phyloP scores from a whole-genome alignment of 2,329 filamentous ascomycete species.

The Sclerotiophoma versabilis region DNA sequence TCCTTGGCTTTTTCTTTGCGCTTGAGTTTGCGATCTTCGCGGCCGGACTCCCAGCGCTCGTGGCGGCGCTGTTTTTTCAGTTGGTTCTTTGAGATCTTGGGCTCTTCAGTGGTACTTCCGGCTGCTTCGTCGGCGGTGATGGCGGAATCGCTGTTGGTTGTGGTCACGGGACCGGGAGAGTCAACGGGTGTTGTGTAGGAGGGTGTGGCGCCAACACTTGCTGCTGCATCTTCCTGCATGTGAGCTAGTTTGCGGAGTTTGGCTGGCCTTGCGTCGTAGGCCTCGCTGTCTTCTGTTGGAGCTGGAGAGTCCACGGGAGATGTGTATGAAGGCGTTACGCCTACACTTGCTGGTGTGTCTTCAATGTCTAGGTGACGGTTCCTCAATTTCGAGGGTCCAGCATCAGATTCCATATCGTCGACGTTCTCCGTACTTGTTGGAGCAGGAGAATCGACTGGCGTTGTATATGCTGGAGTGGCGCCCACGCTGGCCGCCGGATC shows the following conservation, averaged over 20 bases:
- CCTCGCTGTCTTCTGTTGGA: slow-evolving; percentile 11
- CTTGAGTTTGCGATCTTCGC: slow-evolving; percentile 63
- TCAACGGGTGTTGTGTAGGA: slow-evolving; percentile 20
- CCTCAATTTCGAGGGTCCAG: slow-evolving; percentile 5
- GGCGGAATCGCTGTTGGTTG: slow-evolving; percentile 20
- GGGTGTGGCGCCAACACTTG: slow-evolving; percentile 18
- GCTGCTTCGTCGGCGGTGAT: slow-evolving; percentile 9
- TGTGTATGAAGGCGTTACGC: slow-evolving; percentile 14
- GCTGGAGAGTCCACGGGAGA: slow-evolving; percentile 15
- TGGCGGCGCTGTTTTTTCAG: slow-evolving; percentile 78
- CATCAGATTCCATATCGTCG: slow-evolving; percentile 2
- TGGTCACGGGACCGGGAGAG: slow-evolving; percentile 15
- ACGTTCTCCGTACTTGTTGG: slow-evolving; percentile 1
- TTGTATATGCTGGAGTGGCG: slow-evolving; percentile 16
- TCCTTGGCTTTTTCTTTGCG: slow-evolving; percentile 64
- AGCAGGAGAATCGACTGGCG: slow-evolving; percentile 17
- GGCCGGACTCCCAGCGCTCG: slow-evolving; percentile 77
- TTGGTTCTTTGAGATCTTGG: slow-evolving; percentile 80
- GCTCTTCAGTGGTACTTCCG: slow-evolving; percentile 16
- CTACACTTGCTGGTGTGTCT: slow-evolving; percentile 14
- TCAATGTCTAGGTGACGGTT: slow-evolving; percentile 13
- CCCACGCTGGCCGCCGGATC: slow-evolving; percentile 17
- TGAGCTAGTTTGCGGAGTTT: slow-evolving; percentile 63
- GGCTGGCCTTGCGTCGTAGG: slow-evolving; percentile 59
- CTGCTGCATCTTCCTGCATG: slow-evolving; percentile 14